A percentile compares a stretch with the other conserved stretches of the same genome.
Conservation (phyloP, 2,329 filamentous ascomycete genomes). For the Xenoacremonium recifei region DNA sequence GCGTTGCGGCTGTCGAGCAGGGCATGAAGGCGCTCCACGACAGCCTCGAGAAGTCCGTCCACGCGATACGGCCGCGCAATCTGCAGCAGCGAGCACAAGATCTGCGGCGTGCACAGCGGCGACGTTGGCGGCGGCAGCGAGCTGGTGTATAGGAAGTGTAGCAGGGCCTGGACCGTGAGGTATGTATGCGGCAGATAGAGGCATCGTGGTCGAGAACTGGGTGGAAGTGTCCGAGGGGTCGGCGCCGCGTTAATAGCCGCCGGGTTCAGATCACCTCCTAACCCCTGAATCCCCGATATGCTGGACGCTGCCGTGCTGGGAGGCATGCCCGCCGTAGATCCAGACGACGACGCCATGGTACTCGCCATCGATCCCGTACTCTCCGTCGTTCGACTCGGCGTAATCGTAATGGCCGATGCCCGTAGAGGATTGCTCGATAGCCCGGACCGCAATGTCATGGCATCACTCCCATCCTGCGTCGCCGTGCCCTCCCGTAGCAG, state of each 20-base stretch:
- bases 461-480: slow-evolving; percentile 70
- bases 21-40: slow-evolving; percentile 85
- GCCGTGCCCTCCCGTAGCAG: slow-evolving; percentile 79
- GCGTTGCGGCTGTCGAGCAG: slow-evolving; percentile 91
- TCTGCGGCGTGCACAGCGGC: slow-evolving; percentile 86
- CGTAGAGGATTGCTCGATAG: slow-evolving; percentile 58
- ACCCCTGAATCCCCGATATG: slow-evolving; percentile 36
- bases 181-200: slow-evolving; percentile 92
- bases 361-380: slow-evolving; percentile 47
- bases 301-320: slow-evolving; percentile 46
- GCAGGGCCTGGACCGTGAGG: slow-evolving; percentile 82
- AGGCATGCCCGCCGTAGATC: slow-evolving; percentile 34
- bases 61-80: slow-evolving; percentile 90
- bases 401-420: slow-evolving; percentile 85
- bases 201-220: slow-evolving; percentile 72
- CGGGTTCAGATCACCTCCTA: slow-evolving; percentile 42
- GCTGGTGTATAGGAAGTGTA: slow-evolving; percentile 93
- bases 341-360: slow-evolving; percentile 41
- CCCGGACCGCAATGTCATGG: slow-evolving; percentile 69
- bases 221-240: slow-evolving; percentile 55
- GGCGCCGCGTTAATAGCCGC: slow-evolving; percentile 52
- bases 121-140: slow-evolving; percentile 75
- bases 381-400: slow-evolving; percentile 52
- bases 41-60: slow-evolving; percentile 87
- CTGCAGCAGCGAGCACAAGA: slow-evolving; percentile 91